Percentiles rank a stretch among this genome's conserved stretches.
These are phyloP conservation scores for Melampsora occidentalis DNA, from an alignment of 1,284 basidiomycete genomes.

Conservation along the genomic window DNA sequence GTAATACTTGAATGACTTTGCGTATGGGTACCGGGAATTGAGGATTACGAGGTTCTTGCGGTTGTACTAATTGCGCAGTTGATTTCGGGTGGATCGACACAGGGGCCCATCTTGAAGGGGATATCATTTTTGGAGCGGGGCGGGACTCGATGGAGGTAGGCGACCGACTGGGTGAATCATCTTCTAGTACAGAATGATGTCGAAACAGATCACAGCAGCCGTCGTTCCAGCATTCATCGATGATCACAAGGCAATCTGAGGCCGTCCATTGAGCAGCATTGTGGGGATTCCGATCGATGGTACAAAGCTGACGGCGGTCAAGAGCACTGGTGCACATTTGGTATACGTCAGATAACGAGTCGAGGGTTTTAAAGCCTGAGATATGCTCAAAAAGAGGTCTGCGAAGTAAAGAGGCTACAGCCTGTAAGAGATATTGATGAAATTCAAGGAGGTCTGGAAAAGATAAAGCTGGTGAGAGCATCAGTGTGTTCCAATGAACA, in stretches of 20 bases:
- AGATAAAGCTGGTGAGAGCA: conserved; percentile 12
- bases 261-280: conserved; percentile 25
- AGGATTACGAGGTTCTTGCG: background rate
- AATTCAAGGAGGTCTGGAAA: conserved; percentile 22
- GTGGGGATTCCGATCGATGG: conserved; percentile 11
- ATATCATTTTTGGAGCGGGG: too few relatives aligned
- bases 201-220: conserved; percentile 13
- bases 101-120: conserved; percentile 13
- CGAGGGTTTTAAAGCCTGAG: background rate
- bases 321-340: conserved; percentile 9
- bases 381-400: conserved; percentile 15
- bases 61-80: conserved; percentile 4
- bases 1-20: conserved; percentile 25
- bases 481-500: conserved; percentile 2
- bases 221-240: conserved; percentile 36
- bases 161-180: background rate
- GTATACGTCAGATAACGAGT: conserved; percentile 6
- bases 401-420: conserved; percentile 19
- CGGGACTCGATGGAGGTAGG: too few relatives aligned
- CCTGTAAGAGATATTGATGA: conserved; percentile 21
- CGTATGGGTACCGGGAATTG: conserved; percentile 4
- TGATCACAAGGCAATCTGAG: conserved; percentile 20
- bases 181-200: background rate
- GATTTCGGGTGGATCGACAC: too few relatives aligned
- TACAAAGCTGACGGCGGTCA: conserved; percentile 1